Conservation (phyloP, 73 alveolate species). For the Tetrahymena borealis region DNA sequence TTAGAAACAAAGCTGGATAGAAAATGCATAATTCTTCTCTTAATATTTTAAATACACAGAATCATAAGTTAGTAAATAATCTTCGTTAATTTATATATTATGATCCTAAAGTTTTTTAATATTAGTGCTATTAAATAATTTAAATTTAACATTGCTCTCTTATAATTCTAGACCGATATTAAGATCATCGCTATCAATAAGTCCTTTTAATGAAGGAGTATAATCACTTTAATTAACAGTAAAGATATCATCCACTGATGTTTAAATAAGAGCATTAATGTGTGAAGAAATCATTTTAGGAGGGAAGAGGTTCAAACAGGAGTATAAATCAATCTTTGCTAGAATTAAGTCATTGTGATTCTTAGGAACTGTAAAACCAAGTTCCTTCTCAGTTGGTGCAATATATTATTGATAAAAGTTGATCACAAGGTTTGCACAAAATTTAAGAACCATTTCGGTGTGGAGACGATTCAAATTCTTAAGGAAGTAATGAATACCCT, state of each 20-base stretch:
- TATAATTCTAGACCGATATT: not conserved
- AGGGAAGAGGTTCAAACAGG: not conserved
- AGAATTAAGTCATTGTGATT: not conserved
- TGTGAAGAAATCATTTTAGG: not conserved
- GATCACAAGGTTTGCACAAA: not conserved
- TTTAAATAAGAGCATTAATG: not conserved
- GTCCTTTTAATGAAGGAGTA: not conserved
- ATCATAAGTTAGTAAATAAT: not conserved
- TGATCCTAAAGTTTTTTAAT: not conserved
- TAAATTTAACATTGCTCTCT: not conserved
- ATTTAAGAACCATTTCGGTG: not conserved
- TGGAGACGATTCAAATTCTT: not conserved
- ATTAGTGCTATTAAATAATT: not conserved
- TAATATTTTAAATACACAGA: not conserved
- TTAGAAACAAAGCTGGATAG: not conserved
- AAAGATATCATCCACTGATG: not conserved
- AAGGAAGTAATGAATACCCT: not conserved
- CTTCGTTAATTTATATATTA: not conserved
- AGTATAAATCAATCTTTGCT: not conserved
- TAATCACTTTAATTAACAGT: not conserved
- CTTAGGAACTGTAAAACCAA: not conserved
- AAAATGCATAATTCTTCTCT: not conserved
- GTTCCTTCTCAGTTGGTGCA: not conserved
- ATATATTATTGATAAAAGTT: not conserved
- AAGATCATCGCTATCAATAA: not conserved